Evolutionary conservation across 2,329 filamentous ascomycete species (phyloP), one percentile per base, ranked within the genome.

Genomic region (Thielaviopsis euricoi): DNA sequence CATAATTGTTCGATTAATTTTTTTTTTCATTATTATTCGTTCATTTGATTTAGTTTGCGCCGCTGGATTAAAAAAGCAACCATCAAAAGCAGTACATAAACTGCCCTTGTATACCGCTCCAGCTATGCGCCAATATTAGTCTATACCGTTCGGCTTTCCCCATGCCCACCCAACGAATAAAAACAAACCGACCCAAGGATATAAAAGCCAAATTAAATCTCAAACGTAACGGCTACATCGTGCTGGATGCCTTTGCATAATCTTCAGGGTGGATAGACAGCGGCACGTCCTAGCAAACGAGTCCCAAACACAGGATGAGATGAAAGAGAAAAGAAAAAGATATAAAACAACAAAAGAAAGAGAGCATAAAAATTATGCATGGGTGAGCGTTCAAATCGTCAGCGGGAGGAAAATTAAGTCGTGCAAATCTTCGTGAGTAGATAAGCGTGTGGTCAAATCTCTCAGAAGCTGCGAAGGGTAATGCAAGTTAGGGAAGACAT

Each of bases 141-240:
- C 43, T 48, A 48, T 48, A 48, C 43, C 21, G n/a, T 48, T 48
- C 43, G 43, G 43, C 21, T 48, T 48, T 21, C 43, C 4, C 40
- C 49, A 54, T 25, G 19, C 49, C 22, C 52, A 53, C 33, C 26
- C 37, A 50, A 54, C 29, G 21, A 52, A 53, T 33, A 54, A 54
- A n/a, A 19, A 50, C 54, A 48, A 43, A 46, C 54, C 48, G 49
- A 46, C 54, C 54, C 48, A 56, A 56, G 54, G 22, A 56, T 56
- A 56, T 56, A 56, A 56, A 56, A 56, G 33, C 54, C 43, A 50
- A 43, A 50, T 56, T 53, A 53, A 53, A 57, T 53, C 49, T 33
- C 56, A 43, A 15, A 10, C 37, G 29, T 43, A 12, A 43, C 17
- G 17, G n/a, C 15, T 5, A 17, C 37, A 43, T 43, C 29, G 17